A percentile compares a stretch with the other conserved stretches of the same genome.
Evolutionary conservation across 305 asterid species (phyloP).

Genomic region (Plantago rigida): DNA sequence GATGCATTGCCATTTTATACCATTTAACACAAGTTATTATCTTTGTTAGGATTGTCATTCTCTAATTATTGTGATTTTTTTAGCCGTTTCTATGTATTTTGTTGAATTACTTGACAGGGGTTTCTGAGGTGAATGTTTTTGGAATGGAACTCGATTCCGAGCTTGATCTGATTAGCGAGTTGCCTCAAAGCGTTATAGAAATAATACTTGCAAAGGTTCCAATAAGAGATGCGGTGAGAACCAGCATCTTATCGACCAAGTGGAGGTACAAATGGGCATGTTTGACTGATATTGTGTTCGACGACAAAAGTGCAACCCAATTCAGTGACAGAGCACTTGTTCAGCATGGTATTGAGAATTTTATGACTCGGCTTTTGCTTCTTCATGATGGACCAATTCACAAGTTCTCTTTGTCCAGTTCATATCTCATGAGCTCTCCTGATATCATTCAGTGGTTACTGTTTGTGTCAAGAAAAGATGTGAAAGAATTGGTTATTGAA

Average conservation of each 20-base stretch:
- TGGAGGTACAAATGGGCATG: slow-evolving; percentile 90
- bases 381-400: slow-evolving; percentile 81
- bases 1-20: no score
- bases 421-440: slow-evolving; percentile 42
- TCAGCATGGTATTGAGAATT: slow-evolving; percentile 43
- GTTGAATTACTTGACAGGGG: slow-evolving; percentile 10
- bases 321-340: slow-evolving; percentile 32
- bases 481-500: slow-evolving; percentile 60
- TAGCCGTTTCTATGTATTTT: slow-evolving; percentile 8
- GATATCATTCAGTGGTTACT: slow-evolving; percentile 83
- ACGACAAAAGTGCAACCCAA: slow-evolving; percentile 43
- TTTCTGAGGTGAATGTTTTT: neutral
- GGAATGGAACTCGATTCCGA: slow-evolving; percentile 41
- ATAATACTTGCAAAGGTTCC: slow-evolving; percentile 68
- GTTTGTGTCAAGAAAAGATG: slow-evolving; percentile 58
- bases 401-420: slow-evolving; percentile 49
- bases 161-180: slow-evolving; percentile 58
- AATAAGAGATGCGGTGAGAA: slow-evolving; percentile 60
- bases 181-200: slow-evolving; percentile 79
- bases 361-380: slow-evolving; percentile 52
- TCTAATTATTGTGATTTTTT: neutral
- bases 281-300: slow-evolving; percentile 55
- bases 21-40: neutral
- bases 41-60: neutral
- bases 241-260: slow-evolving; percentile 57